Base-by-base conservation (phyloP, 441 rosid genomes). In the Croton laevigatus region DNA sequence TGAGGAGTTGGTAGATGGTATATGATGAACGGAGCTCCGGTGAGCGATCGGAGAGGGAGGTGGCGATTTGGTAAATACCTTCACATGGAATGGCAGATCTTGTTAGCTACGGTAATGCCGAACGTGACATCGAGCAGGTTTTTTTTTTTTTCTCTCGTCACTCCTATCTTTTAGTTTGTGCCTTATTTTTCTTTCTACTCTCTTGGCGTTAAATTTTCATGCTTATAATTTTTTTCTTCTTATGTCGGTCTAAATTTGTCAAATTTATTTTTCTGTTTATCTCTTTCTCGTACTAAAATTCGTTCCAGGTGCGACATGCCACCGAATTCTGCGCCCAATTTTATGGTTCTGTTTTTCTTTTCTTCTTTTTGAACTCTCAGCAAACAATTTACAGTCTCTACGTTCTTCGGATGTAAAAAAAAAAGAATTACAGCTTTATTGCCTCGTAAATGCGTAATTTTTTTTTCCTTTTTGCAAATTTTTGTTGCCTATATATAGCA, bases 21-120 rank as follows among this genome's bases (percentile, higher is more conserved):
- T 89, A 94, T 82, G 86, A 94, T 89, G 96, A 89, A 84, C 91
- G 94, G 96, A 79, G 82, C 86, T 78, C 84, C 80, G 79, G 83
- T 55, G 84, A 83, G 83, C 77, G 86, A 89, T 88, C 94, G 90
- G 76, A 86, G 91, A 82, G 86, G 90, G 85, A 78, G 91, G 86
- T 86, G 86, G 77, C 70, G 80, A 71, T 83, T 79, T 75, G 84
- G 90, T 86, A 79, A 83, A 78, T 75, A 74, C 79, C 72, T 85
- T 78, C 97, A 84, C 91, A 94, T 94, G 97, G 98, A 94, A 94
- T 94, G 97, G 97, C 93, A 86, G 94, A 94, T 91, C 96, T 87
- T 87, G 86, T 82, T 88, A 84, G 88, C 87, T 88, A 83, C 84
- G 91, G 88, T 77, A 85, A 82, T 87, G 84, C 94, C 76, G 87